phyloP scores from a whole-genome alignment of 768 basidiomycete species.

The Russula dissimulans region DNA sequence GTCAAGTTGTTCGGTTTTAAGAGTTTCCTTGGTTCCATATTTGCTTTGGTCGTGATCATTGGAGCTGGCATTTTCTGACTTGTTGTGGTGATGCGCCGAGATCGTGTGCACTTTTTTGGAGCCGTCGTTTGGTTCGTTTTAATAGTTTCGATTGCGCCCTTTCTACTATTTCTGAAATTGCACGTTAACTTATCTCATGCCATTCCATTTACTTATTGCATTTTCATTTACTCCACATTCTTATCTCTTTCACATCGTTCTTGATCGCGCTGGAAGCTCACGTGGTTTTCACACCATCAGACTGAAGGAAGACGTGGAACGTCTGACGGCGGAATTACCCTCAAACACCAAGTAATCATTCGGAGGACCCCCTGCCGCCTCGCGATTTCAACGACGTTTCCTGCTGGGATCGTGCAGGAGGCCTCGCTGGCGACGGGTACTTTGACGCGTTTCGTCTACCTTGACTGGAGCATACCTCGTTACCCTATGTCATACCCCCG shows the following conservation, averaged over 20 bases:
- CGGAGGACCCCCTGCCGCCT: constrained; percentile 5
- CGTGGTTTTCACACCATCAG: constrained; percentile 30
- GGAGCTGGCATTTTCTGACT: constrained; percentile 30
- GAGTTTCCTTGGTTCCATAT: constrained; percentile 26
- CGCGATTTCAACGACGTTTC: not conserved
- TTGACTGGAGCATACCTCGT: constrained; percentile 5
- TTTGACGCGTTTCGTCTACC: constrained; percentile 14
- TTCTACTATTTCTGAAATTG: not conserved
- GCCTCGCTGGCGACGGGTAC: constrained; percentile 1
- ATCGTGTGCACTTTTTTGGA: constrained; percentile 8
- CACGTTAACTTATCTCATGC: not conserved
- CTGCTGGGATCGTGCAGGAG: constrained; percentile 1
- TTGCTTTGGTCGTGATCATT: constrained; percentile 19
- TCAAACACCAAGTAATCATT: constrained; percentile 6
- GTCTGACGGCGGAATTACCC: constrained; percentile 32
- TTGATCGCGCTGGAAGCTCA: constrained; percentile 7
- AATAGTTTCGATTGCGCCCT: not conserved
- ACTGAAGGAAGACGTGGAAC: constrained; percentile 58
- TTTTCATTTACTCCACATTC: constrained; percentile 12
- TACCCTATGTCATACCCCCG: constrained; percentile 19
- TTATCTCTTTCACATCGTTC: not conserved
- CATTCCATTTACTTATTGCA: constrained; percentile 18
- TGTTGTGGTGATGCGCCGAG: constrained; percentile 7
- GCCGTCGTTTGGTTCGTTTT: not conserved
- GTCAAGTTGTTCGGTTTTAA: constrained; percentile 52